phyloP scores from a whole-genome alignment of 2,329 filamentous ascomycete species.

The Cordyceps cateniannulata region DNA sequence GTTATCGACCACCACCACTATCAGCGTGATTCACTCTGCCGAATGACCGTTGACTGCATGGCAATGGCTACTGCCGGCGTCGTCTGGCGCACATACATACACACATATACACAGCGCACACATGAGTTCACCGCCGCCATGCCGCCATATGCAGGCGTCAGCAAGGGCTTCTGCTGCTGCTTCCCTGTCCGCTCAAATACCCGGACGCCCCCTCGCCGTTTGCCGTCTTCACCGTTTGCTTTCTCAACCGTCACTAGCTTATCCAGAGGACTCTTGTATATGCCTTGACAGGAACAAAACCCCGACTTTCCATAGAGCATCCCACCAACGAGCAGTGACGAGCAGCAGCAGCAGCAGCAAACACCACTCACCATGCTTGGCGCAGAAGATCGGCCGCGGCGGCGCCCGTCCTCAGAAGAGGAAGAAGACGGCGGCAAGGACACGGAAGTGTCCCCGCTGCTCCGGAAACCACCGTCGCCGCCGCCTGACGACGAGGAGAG shows the following conservation, averaged over 20 bases:
- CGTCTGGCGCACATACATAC: neutral
- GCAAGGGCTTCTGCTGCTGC: neutral
- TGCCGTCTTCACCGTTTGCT: neutral
- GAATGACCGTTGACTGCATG: neutral
- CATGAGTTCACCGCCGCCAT: neutral
- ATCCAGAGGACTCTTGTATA: neutral
- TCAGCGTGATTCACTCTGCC: neutral
- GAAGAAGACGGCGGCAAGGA: neutral
- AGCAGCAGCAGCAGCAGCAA: too few species aligned
- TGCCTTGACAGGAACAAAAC: neutral
- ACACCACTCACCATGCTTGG: neutral
- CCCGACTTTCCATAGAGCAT: neutral
- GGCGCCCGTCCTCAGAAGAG: neutral
- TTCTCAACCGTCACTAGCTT: neutral
- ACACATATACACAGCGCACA: neutral
- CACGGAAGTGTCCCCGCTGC: neutral
- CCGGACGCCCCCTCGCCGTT: neutral
- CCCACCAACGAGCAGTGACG: too few species aligned
- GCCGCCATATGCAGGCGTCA: neutral
- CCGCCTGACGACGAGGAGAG: neutral
- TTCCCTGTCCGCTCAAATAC: neutral
- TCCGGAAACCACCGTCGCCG: neutral
- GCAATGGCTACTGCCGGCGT: neutral
- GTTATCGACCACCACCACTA: neutral
- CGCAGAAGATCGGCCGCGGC: neutral